A percentile compares a stretch with the other conserved stretches of the same genome.
phyloP scores from a whole-genome alignment of 2,329 filamentous ascomycete species.

The Verticillium nonalfalfae region DNA sequence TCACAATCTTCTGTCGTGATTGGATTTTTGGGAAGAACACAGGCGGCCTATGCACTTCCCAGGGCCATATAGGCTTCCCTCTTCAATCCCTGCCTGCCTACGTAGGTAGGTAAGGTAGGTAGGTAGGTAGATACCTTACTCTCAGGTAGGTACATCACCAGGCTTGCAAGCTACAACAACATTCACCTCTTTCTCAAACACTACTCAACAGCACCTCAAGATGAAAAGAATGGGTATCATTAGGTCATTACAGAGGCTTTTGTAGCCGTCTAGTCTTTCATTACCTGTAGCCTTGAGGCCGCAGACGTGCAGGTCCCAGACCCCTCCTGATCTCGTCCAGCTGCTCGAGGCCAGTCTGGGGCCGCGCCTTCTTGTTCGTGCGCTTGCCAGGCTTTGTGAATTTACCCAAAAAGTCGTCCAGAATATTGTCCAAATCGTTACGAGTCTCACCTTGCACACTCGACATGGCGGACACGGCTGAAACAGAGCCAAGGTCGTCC shows the following conservation, averaged over 20 bases:
- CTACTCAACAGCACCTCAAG: neutral
- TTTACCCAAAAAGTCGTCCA: conserved; percentile 85
- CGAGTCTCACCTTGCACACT: conserved; percentile 63
- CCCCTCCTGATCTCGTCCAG: conserved; percentile 82
- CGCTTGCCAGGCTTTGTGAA: conserved; percentile 69
- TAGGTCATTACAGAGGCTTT: neutral
- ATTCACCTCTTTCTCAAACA: no score
- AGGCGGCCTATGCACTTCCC: no score
- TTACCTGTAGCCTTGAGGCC: conserved; percentile 5
- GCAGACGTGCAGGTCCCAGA: conserved; percentile 68
- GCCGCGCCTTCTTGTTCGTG: conserved; percentile 71
- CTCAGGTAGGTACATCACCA: no score
- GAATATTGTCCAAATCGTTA: conserved; percentile 78
- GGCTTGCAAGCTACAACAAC: no score
- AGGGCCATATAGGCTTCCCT: no score
- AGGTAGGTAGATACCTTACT: no score
- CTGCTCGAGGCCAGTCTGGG: conserved; percentile 77
- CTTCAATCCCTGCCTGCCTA: no score
- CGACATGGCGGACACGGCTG: conserved; percentile 56
- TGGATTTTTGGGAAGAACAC: no score
- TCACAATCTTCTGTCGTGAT: no score
- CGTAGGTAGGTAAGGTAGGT: no score
- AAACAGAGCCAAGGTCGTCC: conserved; percentile 49
- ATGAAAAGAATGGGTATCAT: neutral
- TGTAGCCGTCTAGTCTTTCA: neutral